Conservation (phyloP, 208 protist genomes). For the Tetramitus jugosus region DNA sequence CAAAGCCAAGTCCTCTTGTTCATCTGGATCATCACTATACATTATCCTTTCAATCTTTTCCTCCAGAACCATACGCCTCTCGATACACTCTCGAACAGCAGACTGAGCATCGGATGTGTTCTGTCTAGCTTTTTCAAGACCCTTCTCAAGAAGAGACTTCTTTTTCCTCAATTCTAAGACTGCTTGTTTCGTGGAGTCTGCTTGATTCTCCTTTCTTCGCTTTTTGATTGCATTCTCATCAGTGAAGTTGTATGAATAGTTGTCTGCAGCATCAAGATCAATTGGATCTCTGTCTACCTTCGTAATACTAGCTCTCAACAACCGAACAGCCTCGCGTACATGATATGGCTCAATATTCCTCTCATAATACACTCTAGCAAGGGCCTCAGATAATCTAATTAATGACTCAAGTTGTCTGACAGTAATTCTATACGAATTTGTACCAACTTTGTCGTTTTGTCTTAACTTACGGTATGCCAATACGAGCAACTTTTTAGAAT, state of each 20-base stretch:
- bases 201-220: neutral
- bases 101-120: neutral
- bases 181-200: neutral
- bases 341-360: constrained; percentile 62
- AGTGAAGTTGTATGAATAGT: neutral
- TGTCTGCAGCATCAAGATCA: neutral
- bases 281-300: constrained; percentile 38
- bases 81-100: no score
- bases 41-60: neutral
- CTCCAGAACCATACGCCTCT: no score
- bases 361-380: constrained; percentile 86
- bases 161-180: neutral
- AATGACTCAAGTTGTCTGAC: constrained; percentile 99
- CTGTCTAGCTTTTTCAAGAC: neutral
- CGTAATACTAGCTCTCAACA: constrained; percentile 60
- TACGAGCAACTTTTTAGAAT: constrained; percentile 71
- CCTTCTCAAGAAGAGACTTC: neutral
- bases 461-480: constrained; percentile 79
- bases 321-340: constrained; percentile 63
- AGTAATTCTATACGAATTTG: constrained; percentile 91
- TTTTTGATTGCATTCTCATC: neutral
- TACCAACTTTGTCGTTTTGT: constrained; percentile 61
- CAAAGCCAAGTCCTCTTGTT: neutral
- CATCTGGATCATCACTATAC: neutral
- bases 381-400: constrained; percentile 94